Evolutionary conservation across 108 stramenopile species (phyloP).

Genomic region (Mediolabrus comicus): DNA sequence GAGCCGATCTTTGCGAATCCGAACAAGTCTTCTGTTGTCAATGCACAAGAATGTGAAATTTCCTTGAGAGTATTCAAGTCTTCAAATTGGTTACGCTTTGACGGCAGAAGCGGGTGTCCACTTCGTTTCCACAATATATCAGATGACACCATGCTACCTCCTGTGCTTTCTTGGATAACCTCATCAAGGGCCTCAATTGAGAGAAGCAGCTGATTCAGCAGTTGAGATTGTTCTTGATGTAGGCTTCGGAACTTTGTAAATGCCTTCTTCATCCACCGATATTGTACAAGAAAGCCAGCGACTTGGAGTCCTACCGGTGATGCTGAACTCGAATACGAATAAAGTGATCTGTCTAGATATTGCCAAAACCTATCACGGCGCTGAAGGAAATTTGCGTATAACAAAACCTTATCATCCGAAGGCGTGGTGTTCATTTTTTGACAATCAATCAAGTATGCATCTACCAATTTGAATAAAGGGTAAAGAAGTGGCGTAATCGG

Average conservation of each 20-base stretch:
- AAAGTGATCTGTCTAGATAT: conserved; percentile 38
- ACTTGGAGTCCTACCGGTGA: conserved; percentile 18
- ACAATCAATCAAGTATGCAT: conserved; percentile 19
- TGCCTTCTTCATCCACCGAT: conserved; percentile 74
- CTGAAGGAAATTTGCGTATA: conserved; percentile 18
- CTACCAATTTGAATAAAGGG: conserved; percentile 66
- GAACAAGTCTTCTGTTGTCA: conserved; percentile 39
- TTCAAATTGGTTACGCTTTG: conserved; percentile 48
- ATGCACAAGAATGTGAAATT: conserved; percentile 41
- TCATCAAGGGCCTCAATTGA: conserved; percentile 52
- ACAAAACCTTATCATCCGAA: neutral
- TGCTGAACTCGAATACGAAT: conserved; percentile 15
- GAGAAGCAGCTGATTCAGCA: conserved; percentile 24
- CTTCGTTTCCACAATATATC: conserved; percentile 71
- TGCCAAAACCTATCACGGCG: conserved; percentile 73
- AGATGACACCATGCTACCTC: conserved; percentile 34
- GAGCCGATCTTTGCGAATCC: conserved; percentile 49
- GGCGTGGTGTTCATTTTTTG: neutral
- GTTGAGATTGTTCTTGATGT: neutral
- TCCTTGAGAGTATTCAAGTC: conserved; percentile 41
- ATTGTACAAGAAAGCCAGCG: conserved; percentile 76
- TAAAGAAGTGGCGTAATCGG: conserved; percentile 65
- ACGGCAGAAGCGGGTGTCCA: conserved; percentile 71
- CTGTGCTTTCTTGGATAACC: conserved; percentile 47
- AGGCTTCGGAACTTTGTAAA: conserved; percentile 12